Evolutionary conservation across 1,284 basidiomycete species (phyloP).

Genomic region (Ganoderma resinaceum): DNA sequence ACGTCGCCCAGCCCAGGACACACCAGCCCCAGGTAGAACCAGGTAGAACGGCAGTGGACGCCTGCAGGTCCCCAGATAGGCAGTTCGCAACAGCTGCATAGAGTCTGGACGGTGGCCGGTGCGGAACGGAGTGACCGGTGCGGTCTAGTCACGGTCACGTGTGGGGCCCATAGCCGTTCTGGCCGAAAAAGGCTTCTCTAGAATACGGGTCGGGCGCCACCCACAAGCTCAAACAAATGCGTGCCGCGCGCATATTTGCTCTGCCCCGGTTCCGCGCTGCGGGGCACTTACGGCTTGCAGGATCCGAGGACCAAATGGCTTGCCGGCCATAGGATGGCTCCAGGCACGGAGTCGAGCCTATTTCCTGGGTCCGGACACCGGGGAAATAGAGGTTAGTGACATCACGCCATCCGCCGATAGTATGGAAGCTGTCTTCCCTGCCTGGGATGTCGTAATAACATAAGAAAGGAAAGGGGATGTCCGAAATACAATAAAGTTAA

Average conservation of each 20-base stretch:
- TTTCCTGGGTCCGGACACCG: constrained; percentile 1
- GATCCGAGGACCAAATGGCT: not conserved
- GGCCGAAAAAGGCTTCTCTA: constrained; percentile 30
- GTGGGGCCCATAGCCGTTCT: constrained; percentile 28
- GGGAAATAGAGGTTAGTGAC: not conserved
- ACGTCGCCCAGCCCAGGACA: constrained; percentile 29
- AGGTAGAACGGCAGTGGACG: not conserved
- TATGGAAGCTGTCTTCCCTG: not conserved
- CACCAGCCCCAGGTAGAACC: constrained; percentile 28
- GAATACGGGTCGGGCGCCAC: constrained; percentile 23
- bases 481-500: constrained; percentile 25
- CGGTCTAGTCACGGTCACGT: constrained; percentile 29
- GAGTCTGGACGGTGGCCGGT: constrained; percentile 23
- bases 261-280: not conserved
- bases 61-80: constrained; percentile 12
- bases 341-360: constrained; percentile 2
- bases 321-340: not conserved
- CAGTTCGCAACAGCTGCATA: not conserved
- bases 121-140: constrained; percentile 16
- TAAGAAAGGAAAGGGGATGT: not conserved
- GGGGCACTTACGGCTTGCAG: not conserved
- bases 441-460: not conserved
- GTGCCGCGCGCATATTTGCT: not conserved
- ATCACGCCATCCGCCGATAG: not conserved
- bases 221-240: constrained; percentile 31